Conservation (phyloP, 2,329 filamentous ascomycete genomes). For the Tolypocladium tropicale region DNA sequence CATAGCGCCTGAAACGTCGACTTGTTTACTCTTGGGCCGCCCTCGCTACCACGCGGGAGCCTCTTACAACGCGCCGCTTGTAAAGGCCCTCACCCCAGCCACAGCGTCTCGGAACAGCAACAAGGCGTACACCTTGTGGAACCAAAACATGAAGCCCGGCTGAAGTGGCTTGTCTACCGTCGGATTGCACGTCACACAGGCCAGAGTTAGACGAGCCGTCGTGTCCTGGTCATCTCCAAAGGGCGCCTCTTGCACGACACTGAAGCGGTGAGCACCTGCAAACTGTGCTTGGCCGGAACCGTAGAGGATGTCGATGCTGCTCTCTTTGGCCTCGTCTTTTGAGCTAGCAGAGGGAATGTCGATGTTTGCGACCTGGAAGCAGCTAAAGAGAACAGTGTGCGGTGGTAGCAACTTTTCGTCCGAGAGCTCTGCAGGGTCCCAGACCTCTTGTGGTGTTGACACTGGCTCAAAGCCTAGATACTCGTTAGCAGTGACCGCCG, state of each 20-base stretch:
- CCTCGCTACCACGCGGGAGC: neutral
- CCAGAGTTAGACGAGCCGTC: slow-evolving; percentile 10
- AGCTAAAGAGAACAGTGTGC: slow-evolving; percentile 13
- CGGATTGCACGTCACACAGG: slow-evolving; percentile 16
- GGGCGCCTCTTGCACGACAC: slow-evolving; percentile 9
- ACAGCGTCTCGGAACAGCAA: slow-evolving; percentile 16
- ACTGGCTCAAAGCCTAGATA: neutral
- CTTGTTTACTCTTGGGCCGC: neutral
- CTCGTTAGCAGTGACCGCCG: neutral
- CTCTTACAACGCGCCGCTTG: neutral
- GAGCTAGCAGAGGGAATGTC: neutral
- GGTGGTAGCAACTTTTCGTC: slow-evolving; percentile 8
- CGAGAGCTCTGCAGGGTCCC: slow-evolving; percentile 9
- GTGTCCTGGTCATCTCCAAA: neutral
- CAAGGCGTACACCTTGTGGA: slow-evolving; percentile 15
- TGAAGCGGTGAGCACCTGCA: slow-evolving; percentile 19
- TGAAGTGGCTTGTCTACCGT: slow-evolving; percentile 7
- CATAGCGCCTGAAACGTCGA: neutral
- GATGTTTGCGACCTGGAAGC: slow-evolving; percentile 15
- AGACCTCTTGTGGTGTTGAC: slow-evolving; percentile 3
- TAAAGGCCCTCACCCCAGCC: neutral
- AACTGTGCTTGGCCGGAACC: slow-evolving; percentile 14
- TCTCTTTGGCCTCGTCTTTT: slow-evolving; percentile 3
- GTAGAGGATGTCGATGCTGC: slow-evolving; percentile 18
- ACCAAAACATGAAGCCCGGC: slow-evolving; percentile 7